phyloP scores from a whole-genome alignment of 805 yeast genomes.

The Candida michaelii region DNA sequence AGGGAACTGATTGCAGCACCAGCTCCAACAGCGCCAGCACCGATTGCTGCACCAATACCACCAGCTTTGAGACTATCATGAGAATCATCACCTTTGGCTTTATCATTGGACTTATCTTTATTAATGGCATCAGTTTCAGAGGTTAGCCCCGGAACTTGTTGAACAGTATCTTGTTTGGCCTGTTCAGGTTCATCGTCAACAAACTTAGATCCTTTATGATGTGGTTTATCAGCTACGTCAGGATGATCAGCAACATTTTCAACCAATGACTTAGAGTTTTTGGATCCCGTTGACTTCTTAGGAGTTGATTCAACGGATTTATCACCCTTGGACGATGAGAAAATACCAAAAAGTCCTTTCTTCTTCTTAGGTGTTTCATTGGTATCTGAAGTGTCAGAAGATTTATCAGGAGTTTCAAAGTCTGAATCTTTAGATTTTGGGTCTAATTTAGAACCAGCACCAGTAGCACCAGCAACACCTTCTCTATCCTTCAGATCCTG shows the following conservation, averaged over 20 bases:
- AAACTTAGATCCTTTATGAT: conserved; percentile 11
- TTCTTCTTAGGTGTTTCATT: not conserved
- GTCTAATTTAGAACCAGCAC: not conserved
- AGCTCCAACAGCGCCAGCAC: conserved; percentile 3
- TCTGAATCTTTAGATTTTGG: not conserved
- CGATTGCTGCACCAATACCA: not conserved
- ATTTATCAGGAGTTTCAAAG: not conserved
- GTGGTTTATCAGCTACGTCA: conserved; percentile 14
- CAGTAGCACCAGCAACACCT: too few species aligned
- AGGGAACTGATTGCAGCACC: not conserved
- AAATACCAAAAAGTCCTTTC: conserved; percentile 6
- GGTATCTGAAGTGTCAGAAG: not conserved
- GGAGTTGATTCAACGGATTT: conserved; percentile 7
- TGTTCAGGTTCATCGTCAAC: conserved; percentile 7
- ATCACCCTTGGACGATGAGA: too few species aligned
- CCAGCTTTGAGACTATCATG: not conserved
- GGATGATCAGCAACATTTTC: conserved; percentile 1
- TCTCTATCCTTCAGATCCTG: too few species aligned
- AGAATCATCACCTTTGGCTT: too few species aligned
- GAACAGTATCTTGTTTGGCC: conserved; percentile 6
- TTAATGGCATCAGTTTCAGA: conserved; percentile 7
- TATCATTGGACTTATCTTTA: not conserved
- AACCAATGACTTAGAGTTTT: conserved; percentile 8
- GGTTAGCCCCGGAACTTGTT: conserved; percentile 20
- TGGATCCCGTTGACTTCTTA: conserved; percentile 5